A percentile compares a stretch with the other conserved stretches of the same genome.
Conservation (phyloP, 345 rosid species). For the Aquilaria yunnanensis region DNA sequence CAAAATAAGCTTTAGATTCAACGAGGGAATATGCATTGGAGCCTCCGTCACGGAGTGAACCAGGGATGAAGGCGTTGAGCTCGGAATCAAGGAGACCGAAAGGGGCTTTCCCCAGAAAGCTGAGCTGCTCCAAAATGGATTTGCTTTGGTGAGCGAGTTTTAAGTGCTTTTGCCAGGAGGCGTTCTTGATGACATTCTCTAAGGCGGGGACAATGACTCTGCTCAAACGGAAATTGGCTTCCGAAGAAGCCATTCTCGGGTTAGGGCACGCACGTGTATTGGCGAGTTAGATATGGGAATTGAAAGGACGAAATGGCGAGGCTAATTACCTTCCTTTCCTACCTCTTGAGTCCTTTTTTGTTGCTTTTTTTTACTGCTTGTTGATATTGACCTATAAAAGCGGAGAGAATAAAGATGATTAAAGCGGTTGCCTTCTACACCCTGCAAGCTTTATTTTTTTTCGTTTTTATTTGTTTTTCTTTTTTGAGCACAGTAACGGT, state of each 20-base stretch:
- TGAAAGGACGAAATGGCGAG: no score
- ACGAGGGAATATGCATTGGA: constrained; percentile 58
- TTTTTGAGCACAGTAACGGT: no score
- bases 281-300: not conserved
- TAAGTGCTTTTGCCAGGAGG: constrained; percentile 97
- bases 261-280: constrained; percentile 26
- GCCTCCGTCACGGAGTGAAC: constrained; percentile 84
- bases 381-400: no score
- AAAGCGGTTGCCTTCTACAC: no score
- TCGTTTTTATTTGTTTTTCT: no score
- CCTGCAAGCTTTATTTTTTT: no score
- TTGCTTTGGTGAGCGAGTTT: constrained; percentile 94
- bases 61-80: constrained; percentile 57
- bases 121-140: constrained; percentile 65
- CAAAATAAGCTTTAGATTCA: constrained; percentile 78
- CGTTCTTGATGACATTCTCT: constrained; percentile 84
- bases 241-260: constrained; percentile 99
- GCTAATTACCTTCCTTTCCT: no score
- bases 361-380: no score
- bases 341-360: no score
- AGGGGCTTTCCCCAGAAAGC: constrained; percentile 32
- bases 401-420: no score
- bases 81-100: constrained; percentile 44
- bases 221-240: constrained; percentile 93
- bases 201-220: constrained; percentile 70